A percentile compares a stretch with the other conserved stretches of the same genome.
Conservation (phyloP, 768 basidiomycete genomes). For the Plicaturopsis crispa region DNA sequence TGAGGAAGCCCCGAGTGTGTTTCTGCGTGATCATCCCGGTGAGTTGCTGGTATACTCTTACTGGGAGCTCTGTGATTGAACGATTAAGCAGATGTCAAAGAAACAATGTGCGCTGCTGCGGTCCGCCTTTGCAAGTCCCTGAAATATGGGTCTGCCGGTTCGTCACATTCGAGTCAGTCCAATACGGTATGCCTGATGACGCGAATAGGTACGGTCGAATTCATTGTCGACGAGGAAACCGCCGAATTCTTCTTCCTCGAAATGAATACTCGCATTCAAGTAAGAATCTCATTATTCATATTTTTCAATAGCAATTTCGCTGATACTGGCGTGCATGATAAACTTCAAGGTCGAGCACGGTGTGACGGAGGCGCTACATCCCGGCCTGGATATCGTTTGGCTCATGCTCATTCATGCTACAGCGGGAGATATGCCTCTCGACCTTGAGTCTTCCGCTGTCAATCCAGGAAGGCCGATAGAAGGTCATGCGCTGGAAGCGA, state of each 20-base stretch:
- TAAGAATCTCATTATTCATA: slow-evolving; percentile 8
- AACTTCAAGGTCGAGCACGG: slow-evolving; percentile 60
- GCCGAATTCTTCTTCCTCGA: slow-evolving; percentile 61
- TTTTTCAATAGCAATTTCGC: slow-evolving; percentile 2
- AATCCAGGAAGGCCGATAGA: too few relatives aligned
- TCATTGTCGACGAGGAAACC: slow-evolving; percentile 47
- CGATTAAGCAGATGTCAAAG: slow-evolving; percentile 35
- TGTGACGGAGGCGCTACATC: slow-evolving; percentile 49
- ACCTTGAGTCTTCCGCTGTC: too few relatives aligned
- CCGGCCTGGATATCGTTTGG: slow-evolving; percentile 52
- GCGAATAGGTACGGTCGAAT: slow-evolving; percentile 57
- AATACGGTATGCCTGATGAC: not conserved
- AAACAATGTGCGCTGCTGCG: slow-evolving; percentile 46
- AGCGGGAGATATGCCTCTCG: slow-evolving; percentile 20
- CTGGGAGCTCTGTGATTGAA: too few relatives aligned
- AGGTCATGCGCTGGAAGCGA: slow-evolving; percentile 44
- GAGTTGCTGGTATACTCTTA: slow-evolving; percentile 7
- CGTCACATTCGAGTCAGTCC: slow-evolving; percentile 1
- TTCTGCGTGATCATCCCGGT: slow-evolving; percentile 39
- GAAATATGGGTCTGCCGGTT: slow-evolving; percentile 54
- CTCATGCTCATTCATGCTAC: slow-evolving; percentile 58
- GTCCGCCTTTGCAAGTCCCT: slow-evolving; percentile 39
- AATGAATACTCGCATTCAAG: slow-evolving; percentile 65
- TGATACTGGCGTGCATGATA: too few relatives aligned
- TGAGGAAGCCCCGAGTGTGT: slow-evolving; percentile 63